A percentile compares a stretch with the other conserved stretches of the same genome.
Evolutionary conservation across 1,139 yeast genomes (phyloP).

Genomic region (Nakaseomyces kungkrabaensis): DNA sequence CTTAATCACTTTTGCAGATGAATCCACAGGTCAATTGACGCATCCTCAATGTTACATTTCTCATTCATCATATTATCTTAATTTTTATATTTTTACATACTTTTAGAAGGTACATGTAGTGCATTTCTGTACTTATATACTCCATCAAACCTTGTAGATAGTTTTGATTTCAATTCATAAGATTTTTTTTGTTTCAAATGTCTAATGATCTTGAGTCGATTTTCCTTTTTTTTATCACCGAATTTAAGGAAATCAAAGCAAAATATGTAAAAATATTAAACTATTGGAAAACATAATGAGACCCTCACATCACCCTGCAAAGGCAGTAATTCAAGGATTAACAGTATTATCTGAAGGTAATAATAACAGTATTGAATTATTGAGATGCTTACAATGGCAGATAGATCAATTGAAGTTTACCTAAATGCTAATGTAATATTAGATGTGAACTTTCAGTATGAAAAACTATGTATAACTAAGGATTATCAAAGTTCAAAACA

Average conservation of each 20-base stretch:
- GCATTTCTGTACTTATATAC: neutral
- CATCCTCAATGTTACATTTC: neutral
- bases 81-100: neutral
- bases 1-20: no score
- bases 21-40: no score
- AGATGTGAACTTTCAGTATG: constrained; percentile 15
- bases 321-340: no score
- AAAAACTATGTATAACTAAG: constrained; percentile 1
- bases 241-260: no score
- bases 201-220: neutral
- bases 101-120: neutral
- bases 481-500: constrained; percentile 6
- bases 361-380: no score
- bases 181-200: neutral
- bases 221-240: neutral
- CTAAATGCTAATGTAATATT: constrained; percentile 4
- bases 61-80: neutral
- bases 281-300: no score
- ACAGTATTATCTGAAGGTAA: no score
- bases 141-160: constrained; percentile 3
- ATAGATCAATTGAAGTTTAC: neutral
- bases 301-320: no score
- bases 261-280: no score
- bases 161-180: neutral
- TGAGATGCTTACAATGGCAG: neutral